These are phyloP conservation scores for Sporothrix brasiliensis DNA, from an alignment of 2,329 filamentous ascomycete genomes.

Conservation along the genomic window DNA sequence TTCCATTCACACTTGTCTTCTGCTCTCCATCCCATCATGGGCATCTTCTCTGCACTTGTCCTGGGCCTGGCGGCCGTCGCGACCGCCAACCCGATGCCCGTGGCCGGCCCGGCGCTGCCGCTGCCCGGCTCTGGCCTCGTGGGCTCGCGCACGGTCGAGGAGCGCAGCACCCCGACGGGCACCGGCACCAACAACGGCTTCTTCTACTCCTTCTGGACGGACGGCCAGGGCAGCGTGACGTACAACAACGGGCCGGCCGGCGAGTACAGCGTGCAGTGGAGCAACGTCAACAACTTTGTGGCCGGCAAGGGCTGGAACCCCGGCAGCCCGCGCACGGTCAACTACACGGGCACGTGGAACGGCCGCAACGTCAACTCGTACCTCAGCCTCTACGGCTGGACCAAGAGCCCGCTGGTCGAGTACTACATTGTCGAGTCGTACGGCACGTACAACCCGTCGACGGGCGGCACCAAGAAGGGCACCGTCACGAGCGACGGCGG, in stretches of 20 bases:
- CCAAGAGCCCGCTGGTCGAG: constrained; percentile 35
- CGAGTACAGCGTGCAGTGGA: constrained; percentile 49
- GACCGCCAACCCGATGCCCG: neutral
- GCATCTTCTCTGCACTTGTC: neutral
- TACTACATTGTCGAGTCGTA: constrained; percentile 37
- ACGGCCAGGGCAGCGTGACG: constrained; percentile 45
- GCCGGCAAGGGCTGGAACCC: constrained; percentile 62
- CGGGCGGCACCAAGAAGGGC: constrained; percentile 38
- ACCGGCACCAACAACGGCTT: constrained; percentile 46
- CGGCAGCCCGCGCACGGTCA: constrained; percentile 44
- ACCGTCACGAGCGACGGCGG: constrained; percentile 42
- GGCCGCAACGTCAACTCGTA: constrained; percentile 38
- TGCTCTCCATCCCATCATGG: neutral
- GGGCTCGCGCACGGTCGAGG: neutral
- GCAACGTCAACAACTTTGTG: constrained; percentile 55
- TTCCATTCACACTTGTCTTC: neutral
- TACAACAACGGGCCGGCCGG: constrained; percentile 50
- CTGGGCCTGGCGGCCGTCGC: constrained; percentile 7
- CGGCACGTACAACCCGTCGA: constrained; percentile 34
- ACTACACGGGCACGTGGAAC: constrained; percentile 41
- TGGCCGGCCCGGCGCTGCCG: neutral
- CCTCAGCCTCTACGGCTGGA: constrained; percentile 35
- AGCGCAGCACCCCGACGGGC: constrained; percentile 31
- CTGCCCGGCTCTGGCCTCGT: neutral
- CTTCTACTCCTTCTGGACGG: constrained; percentile 53